phyloP scores from a whole-genome alignment of 441 rosid genomes.

The Viola pubescens region DNA sequence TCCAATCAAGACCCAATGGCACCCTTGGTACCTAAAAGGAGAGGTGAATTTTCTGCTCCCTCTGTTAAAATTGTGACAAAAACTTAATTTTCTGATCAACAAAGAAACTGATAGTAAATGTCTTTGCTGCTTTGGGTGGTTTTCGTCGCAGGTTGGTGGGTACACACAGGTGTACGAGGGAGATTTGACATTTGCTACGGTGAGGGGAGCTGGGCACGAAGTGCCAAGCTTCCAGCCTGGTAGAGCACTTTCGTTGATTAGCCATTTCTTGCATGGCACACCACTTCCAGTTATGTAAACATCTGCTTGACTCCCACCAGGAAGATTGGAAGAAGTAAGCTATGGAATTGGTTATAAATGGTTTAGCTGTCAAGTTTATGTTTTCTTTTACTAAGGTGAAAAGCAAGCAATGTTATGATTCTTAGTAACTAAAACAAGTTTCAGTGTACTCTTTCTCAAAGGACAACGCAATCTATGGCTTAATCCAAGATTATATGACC shows the following conservation, averaged over 20 bases:
- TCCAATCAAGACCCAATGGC: constrained; percentile 41
- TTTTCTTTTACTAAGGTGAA: too few species aligned
- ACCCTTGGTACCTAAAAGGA: constrained; percentile 47
- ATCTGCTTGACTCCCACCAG: too few species aligned
- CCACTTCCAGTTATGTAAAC: constrained; percentile 36
- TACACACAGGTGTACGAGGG: constrained; percentile 52
- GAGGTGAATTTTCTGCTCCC: constrained; percentile 28
- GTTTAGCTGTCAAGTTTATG: too few species aligned
- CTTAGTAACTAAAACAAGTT: too few species aligned
- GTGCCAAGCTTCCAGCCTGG: constrained; percentile 68
- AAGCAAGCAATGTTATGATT: too few species aligned
- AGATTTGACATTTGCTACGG: constrained; percentile 57
- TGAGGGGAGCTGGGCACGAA: constrained; percentile 79
- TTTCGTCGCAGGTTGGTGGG: constrained; percentile 50
- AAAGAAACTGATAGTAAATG: neutral
- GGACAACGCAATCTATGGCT: too few species aligned
- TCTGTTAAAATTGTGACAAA: neutral
- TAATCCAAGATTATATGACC: too few species aligned
- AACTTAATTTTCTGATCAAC: neutral
- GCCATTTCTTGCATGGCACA: constrained; percentile 46
- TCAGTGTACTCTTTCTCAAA: too few species aligned
- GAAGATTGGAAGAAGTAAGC: too few species aligned
- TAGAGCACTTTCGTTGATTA: constrained; percentile 58
- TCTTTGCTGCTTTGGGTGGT: neutral
- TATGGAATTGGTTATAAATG: too few species aligned